Evolutionary conservation across 305 asterid genomes (phyloP).

Genomic region (Rubia occidens): DNA sequence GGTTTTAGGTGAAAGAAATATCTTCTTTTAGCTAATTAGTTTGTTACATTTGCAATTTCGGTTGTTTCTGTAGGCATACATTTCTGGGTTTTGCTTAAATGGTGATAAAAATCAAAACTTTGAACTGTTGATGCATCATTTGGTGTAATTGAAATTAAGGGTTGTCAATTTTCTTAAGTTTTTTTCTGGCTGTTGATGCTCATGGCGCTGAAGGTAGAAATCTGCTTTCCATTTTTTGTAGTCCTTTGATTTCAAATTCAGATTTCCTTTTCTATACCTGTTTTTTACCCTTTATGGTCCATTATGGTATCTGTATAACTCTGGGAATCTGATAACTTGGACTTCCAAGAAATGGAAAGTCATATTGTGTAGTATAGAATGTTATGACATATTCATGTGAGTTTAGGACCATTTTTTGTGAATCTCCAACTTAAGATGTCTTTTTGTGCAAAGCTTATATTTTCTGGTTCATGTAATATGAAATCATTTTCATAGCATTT

Average conservation of each 20-base stretch:
- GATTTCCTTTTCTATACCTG: background rate
- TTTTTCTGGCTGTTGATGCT: no score
- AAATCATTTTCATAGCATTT: background rate
- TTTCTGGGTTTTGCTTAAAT: background rate
- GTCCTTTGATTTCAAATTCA: background rate
- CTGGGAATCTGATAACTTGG: background rate
- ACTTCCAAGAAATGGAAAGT: background rate
- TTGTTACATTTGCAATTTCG: background rate
- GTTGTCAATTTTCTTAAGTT: no score
- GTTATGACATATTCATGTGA: background rate
- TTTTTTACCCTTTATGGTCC: background rate
- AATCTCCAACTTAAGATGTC: background rate
- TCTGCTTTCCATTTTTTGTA: background rate
- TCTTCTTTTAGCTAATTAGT: no score
- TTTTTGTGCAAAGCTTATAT: background rate
- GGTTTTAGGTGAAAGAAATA: no score
- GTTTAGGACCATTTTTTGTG: background rate
- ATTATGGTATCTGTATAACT: background rate
- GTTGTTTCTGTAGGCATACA: background rate
- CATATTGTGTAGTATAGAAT: background rate
- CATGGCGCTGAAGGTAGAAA: conserved; percentile 45
- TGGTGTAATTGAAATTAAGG: background rate
- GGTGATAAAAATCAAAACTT: background rate
- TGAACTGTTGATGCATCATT: background rate
- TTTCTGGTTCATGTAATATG: background rate